phyloP scores from a whole-genome alignment of 257 asterid genomes.

The Knoxia roxburghii region DNA sequence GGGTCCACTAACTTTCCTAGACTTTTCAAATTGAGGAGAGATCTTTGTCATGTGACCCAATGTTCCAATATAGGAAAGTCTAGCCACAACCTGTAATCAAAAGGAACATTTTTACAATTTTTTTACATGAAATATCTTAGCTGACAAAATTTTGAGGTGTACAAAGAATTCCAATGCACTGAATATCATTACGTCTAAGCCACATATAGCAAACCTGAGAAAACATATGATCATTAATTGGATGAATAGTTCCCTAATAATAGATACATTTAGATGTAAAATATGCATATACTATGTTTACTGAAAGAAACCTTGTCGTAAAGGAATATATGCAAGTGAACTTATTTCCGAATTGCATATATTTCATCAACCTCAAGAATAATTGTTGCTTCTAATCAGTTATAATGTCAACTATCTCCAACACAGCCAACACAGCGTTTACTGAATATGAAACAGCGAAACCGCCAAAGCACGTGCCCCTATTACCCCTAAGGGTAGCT shows the following conservation, averaged over 20 bases:
- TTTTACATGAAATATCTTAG: background rate
- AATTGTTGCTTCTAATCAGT: background rate
- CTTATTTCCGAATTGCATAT: background rate
- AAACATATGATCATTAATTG: background rate
- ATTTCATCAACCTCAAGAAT: background rate
- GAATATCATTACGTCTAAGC: background rate
- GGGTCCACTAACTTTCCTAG: constrained; percentile 97
- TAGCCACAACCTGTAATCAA: constrained; percentile 50
- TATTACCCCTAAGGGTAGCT: background rate
- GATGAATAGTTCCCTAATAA: background rate
- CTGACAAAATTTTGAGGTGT: background rate
- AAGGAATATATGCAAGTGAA: background rate
- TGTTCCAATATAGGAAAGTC: constrained; percentile 80
- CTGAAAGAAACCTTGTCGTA: background rate
- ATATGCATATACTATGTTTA: background rate
- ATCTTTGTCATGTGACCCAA: constrained; percentile 90
- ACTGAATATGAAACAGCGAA: background rate
- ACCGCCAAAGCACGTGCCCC: background rate
- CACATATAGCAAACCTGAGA: background rate
- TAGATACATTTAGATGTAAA: background rate
- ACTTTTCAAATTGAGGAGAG: constrained; percentile 83
- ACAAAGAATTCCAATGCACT: background rate
- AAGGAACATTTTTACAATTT: constrained; percentile 3
- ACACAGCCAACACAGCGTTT: background rate
- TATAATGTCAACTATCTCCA: background rate